Conservation (phyloP, 164 flowering plant genomes). For the Protea cynaroides region DNA sequence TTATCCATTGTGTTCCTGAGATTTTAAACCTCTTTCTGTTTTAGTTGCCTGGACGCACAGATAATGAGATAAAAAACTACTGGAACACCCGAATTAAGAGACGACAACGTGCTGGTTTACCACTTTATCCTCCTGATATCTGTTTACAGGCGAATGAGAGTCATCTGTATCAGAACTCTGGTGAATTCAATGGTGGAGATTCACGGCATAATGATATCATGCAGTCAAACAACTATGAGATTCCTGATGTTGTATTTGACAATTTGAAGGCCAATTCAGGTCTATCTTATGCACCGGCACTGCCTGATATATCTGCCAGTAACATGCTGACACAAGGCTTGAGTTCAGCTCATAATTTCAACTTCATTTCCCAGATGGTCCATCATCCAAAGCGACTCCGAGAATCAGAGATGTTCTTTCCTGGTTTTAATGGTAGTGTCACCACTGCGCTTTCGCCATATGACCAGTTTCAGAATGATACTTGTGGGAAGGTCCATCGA, state of each 20-base stretch:
- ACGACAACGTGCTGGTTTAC: conserved; percentile 83
- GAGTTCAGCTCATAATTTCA: conserved; percentile 37
- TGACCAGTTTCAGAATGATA: conserved; percentile 39
- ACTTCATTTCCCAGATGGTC: conserved; percentile 26
- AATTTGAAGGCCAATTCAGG: conserved; percentile 38
- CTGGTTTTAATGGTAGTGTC: conserved; percentile 25
- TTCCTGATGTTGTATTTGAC: conserved; percentile 55
- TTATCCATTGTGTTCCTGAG: not conserved
- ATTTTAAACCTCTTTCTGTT: conserved; percentile 6
- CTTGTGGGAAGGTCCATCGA: conserved; percentile 27
- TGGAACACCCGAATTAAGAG: conserved; percentile 97
- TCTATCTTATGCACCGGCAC: conserved; percentile 35
- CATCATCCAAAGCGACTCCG: conserved; percentile 51
- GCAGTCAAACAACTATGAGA: conserved; percentile 34
- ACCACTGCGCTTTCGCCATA: conserved; percentile 28
- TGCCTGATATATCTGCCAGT: conserved; percentile 39
- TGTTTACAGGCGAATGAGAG: conserved; percentile 46
- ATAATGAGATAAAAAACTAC: conserved; percentile 95
- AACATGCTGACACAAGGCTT: conserved; percentile 36
- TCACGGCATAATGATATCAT: conserved; percentile 32
- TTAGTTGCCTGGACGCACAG: conserved; percentile 98
- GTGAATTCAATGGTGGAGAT: conserved; percentile 27
- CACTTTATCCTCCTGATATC: conserved; percentile 80
- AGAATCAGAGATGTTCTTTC: conserved; percentile 31
- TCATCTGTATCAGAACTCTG: conserved; percentile 29